Evolutionary conservation across 257 asterid genomes (phyloP).

Genomic region (Salvia rosmarinus): DNA sequence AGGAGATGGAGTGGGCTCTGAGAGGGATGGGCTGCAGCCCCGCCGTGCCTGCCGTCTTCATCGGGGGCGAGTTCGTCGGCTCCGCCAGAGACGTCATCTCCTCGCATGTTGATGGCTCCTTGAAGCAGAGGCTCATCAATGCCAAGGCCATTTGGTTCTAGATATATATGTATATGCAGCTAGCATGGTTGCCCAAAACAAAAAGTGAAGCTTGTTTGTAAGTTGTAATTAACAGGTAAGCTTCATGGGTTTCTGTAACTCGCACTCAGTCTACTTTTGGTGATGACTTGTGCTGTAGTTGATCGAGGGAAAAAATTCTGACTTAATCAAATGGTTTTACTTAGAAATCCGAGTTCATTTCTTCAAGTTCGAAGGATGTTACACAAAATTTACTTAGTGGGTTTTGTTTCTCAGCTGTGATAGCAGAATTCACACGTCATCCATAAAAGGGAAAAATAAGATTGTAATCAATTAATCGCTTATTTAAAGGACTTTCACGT

Average conservation of each 20-base stretch:
- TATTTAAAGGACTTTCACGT: too few relatives aligned
- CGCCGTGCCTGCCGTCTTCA: constrained; percentile 70
- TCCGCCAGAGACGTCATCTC: constrained; percentile 69
- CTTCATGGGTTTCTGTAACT: constrained; percentile 30
- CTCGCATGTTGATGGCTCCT: constrained; percentile 73
- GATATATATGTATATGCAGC: too few relatives aligned
- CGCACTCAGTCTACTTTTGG: constrained; percentile 39
- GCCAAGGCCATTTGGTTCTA: constrained; percentile 81
- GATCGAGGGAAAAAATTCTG: background rate
- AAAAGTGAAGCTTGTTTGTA: constrained; percentile 29
- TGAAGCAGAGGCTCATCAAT: constrained; percentile 64
- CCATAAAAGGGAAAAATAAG: too few relatives aligned
- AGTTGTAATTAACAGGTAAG: constrained; percentile 29
- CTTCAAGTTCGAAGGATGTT: too few relatives aligned
- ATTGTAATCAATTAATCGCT: too few relatives aligned
- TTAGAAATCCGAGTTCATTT: too few relatives aligned
- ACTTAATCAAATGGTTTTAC: constrained; percentile 23
- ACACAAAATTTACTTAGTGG: too few relatives aligned
- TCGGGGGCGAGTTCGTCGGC: constrained; percentile 71
- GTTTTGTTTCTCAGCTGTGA: too few relatives aligned
- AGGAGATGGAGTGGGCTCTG: constrained; percentile 67
- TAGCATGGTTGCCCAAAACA: background rate
- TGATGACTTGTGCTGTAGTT: constrained; percentile 32
- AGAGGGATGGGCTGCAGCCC: constrained; percentile 72
- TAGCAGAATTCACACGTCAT: too few relatives aligned